A percentile compares a stretch with the other conserved stretches of the same genome.
Evolutionary conservation across 352 stramenopile genomes (phyloP).

Genomic region (Phytophthora citricola): DNA sequence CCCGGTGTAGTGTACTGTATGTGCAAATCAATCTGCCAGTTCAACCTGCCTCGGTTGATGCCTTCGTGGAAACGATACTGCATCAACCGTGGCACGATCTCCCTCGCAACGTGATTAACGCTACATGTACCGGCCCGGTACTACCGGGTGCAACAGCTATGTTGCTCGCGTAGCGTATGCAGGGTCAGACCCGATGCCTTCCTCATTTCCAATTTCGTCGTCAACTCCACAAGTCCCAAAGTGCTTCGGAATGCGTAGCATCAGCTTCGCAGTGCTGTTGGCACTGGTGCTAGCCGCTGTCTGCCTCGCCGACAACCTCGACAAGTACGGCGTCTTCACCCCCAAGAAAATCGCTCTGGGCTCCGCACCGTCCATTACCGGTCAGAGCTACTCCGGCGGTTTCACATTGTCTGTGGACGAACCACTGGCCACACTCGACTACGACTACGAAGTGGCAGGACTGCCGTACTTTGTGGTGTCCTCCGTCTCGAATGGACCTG

Average conservation of each 20-base stretch:
- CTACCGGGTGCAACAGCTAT: too few relatives aligned
- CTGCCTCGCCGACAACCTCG: constrained; percentile 19
- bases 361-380: constrained; percentile 16
- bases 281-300: constrained; percentile 6
- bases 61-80: neutral
- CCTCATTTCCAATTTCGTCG: constrained; percentile 15
- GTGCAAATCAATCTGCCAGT: constrained; percentile 6
- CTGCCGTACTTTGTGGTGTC: constrained; percentile 38
- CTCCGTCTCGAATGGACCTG: constrained; percentile 24
- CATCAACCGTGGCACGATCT: constrained; percentile 22
- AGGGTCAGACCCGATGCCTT: neutral
- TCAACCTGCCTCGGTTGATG: constrained; percentile 15
- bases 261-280: constrained; percentile 11
- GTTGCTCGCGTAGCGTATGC: too few relatives aligned
- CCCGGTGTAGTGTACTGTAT: neutral
- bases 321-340: constrained; percentile 33
- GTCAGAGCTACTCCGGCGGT: constrained; percentile 14
- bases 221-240: constrained; percentile 8
- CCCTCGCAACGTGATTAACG: neutral
- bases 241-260: too few relatives aligned
- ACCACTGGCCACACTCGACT: constrained; percentile 36
- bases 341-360: constrained; percentile 39
- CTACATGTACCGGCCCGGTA: too few relatives aligned
- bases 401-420: constrained; percentile 30
- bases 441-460: constrained; percentile 40